Conservation (phyloP, 768 basidiomycete genomes). For the Boletellus ananas region DNA sequence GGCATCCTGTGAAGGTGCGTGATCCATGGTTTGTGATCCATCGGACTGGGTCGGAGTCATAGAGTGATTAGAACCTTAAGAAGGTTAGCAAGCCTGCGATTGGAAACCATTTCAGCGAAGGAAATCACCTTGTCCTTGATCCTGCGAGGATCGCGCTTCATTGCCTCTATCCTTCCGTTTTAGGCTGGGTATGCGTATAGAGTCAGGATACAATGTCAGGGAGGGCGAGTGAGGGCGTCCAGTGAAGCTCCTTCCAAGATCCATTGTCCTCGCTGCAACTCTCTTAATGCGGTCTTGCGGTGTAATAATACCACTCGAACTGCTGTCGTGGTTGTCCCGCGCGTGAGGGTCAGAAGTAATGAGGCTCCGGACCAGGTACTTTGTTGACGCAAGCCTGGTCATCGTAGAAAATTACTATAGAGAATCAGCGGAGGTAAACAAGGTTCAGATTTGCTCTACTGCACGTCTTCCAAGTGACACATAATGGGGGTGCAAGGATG, state of each 20-base stretch:
- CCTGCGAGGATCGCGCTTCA: slow-evolving; percentile 26
- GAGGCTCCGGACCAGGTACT: slow-evolving; percentile 17
- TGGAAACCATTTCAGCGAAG: slow-evolving; percentile 24
- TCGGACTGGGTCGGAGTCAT: slow-evolving; percentile 22
- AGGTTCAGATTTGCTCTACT: slow-evolving; percentile 9
- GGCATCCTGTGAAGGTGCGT: slow-evolving; percentile 2
- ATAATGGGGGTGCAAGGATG: not conserved
- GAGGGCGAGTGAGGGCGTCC: slow-evolving; percentile 34
- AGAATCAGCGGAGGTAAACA: slow-evolving; percentile 2
- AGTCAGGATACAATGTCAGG: slow-evolving; percentile 32
- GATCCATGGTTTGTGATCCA: slow-evolving; percentile 5
- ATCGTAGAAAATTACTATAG: slow-evolving; percentile 14
- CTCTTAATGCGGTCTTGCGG: slow-evolving; percentile 50
- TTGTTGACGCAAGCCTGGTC: slow-evolving; percentile 26
- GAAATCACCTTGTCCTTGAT: slow-evolving; percentile 30
- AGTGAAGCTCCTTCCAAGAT: slow-evolving; percentile 58
- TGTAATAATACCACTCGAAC: slow-evolving; percentile 25
- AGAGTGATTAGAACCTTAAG: slow-evolving; percentile 10
- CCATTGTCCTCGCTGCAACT: slow-evolving; percentile 55
- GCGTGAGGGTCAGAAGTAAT: slow-evolving; percentile 27
- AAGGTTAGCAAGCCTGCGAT: slow-evolving; percentile 8
- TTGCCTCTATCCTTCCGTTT: slow-evolving; percentile 49
- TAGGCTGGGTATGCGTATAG: slow-evolving; percentile 54
- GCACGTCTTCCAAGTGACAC: slow-evolving; percentile 20
- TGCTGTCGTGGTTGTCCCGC: slow-evolving; percentile 28